Evolutionary conservation across 352 stramenopile genomes (phyloP).

Genomic region (Phytophthora multivora): DNA sequence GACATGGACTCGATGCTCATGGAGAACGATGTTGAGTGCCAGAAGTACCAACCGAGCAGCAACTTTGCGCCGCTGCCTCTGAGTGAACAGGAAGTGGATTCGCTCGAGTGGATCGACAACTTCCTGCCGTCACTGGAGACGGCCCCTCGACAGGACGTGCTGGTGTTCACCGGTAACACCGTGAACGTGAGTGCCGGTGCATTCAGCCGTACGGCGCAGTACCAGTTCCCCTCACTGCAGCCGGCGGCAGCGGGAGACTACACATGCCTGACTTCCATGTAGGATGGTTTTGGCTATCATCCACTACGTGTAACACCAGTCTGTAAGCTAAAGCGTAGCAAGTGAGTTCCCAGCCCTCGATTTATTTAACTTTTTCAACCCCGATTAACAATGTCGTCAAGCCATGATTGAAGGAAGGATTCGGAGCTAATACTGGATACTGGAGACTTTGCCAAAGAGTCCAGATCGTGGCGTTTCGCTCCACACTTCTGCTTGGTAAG

Average conservation of each 20-base stretch:
- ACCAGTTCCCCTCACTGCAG: constrained; percentile 27
- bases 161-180: constrained; percentile 32
- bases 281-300: constrained; percentile 2
- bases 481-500: constrained; percentile 4
- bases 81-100: constrained; percentile 44
- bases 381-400: neutral
- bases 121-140: constrained; percentile 57
- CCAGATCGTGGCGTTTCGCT: constrained; percentile 1
- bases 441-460: too few relatives aligned
- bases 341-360: constrained; percentile 5
- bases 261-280: constrained; percentile 39
- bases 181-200: constrained; percentile 28
- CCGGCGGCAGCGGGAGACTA: constrained; percentile 36
- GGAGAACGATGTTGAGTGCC: constrained; percentile 38
- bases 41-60: constrained; percentile 14
- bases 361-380: constrained; percentile 18
- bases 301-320: neutral
- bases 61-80: constrained; percentile 14
- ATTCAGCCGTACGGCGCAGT: constrained; percentile 23
- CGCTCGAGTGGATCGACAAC: constrained; percentile 72
- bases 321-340: constrained; percentile 7
- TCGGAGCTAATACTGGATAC: too few relatives aligned
- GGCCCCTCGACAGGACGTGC: constrained; percentile 24
- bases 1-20: constrained; percentile 55
- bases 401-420: too few relatives aligned